Conservation (phyloP, 495 filamentous ascomycete genomes). For the Lasiosphaeris hirsuta region DNA sequence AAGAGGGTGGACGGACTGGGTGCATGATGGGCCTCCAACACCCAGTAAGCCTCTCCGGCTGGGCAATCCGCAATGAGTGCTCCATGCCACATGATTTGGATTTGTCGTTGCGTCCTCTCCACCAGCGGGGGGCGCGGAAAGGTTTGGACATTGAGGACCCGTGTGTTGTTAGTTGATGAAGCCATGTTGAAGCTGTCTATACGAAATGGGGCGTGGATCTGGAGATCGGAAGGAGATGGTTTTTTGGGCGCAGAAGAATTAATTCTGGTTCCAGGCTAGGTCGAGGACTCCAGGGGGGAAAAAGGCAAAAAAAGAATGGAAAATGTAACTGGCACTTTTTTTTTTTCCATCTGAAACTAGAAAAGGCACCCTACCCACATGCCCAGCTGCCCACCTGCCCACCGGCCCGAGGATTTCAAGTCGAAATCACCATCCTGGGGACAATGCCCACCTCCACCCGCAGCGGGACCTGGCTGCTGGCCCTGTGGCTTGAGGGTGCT, state of each 20-base stretch:
- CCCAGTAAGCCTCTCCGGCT: conserved; percentile 55
- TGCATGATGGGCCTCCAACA: conserved; percentile 57
- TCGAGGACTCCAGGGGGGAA: background rate
- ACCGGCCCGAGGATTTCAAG: conserved; percentile 8
- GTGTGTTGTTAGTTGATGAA: background rate
- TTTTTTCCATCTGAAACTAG: background rate
- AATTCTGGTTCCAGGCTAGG: too few species aligned
- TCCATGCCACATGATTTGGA: conserved; percentile 52
- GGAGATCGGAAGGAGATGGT: background rate
- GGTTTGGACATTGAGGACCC: conserved; percentile 46
- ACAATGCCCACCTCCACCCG: background rate
- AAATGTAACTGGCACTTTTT: background rate
- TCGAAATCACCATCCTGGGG: background rate
- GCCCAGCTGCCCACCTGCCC: conserved; percentile 2
- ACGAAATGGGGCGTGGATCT: background rate
- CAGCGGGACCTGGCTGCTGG: background rate
- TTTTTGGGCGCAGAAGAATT: too few species aligned
- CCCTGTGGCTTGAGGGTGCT: conserved; percentile 4
- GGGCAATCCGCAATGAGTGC: conserved; percentile 48
- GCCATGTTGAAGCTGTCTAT: conserved; percentile 27
- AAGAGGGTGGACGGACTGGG: conserved; percentile 39
- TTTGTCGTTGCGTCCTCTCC: conserved; percentile 46
- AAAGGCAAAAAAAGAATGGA: background rate
- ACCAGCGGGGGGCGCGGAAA: conserved; percentile 59
- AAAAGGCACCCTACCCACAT: background rate